Evolutionary conservation across 345 rosid genomes (phyloP).

Genomic region (Aquilaria yunnanensis): DNA sequence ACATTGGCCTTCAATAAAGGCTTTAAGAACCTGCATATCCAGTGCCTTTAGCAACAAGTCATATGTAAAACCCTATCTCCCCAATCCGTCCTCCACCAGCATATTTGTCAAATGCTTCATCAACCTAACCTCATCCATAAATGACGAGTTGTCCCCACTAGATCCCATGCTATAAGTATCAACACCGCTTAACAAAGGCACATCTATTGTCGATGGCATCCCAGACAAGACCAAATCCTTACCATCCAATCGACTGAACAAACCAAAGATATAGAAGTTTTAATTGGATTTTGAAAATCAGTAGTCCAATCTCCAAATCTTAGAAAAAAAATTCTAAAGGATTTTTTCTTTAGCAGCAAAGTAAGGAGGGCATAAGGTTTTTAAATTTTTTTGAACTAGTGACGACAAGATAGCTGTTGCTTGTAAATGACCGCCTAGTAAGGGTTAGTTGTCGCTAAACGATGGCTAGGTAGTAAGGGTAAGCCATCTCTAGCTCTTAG

Average conservation of each 20-base stretch:
- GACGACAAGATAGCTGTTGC: too few relatives aligned
- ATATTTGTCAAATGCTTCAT: constrained; percentile 56
- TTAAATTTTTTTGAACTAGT: too few relatives aligned
- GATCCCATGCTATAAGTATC: constrained; percentile 37
- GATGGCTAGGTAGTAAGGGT: too few relatives aligned
- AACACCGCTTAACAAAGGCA: constrained; percentile 21
- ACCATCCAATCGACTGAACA: constrained; percentile 20
- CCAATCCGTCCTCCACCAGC: constrained; percentile 38
- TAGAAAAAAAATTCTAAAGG: too few relatives aligned
- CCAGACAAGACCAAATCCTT: constrained; percentile 32
- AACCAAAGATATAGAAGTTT: constrained; percentile 7
- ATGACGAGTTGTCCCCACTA: constrained; percentile 10
- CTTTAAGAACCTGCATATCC: too few relatives aligned
- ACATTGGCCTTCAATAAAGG: too few relatives aligned
- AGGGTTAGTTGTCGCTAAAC: too few relatives aligned
- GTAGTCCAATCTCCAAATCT: too few relatives aligned
- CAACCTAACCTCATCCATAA: constrained; percentile 28
- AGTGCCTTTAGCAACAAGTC: constrained; percentile 75
- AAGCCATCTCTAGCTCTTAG: too few relatives aligned
- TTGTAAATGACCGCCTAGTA: too few relatives aligned
- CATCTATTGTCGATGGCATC: constrained; percentile 10
- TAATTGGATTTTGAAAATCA: not conserved
- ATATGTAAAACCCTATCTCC: constrained; percentile 59
- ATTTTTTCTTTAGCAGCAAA: too few relatives aligned
- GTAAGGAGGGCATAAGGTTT: too few relatives aligned